Conservation (phyloP, 768 basidiomycete genomes). For the Hygrocybe coccinea region DNA sequence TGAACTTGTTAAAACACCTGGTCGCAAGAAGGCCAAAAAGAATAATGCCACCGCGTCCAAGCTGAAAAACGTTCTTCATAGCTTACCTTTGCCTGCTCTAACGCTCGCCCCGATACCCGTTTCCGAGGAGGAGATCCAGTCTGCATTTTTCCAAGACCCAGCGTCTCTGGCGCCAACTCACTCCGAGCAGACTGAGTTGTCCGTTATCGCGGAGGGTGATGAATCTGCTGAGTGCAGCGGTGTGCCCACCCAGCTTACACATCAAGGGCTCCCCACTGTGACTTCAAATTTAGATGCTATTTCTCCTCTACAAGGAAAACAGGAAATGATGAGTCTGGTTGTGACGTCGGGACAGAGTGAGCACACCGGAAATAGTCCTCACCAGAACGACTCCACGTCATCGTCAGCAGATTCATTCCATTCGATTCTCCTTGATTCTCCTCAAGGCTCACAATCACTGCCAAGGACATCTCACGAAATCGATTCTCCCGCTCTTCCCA, state of each 20-base stretch:
- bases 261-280: background rate
- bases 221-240: conserved; percentile 46
- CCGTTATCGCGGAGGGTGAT: conserved; percentile 70
- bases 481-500: too few relatives aligned
- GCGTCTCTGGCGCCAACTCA: background rate
- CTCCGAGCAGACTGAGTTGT: conserved; percentile 45
- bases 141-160: background rate
- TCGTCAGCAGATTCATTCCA: background rate
- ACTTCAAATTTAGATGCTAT: background rate
- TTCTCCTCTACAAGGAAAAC: too few relatives aligned
- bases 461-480: too few relatives aligned
- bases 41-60: conserved; percentile 42
- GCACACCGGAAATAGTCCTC: too few relatives aligned
- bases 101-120: too few relatives aligned
- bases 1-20: conserved; percentile 80
- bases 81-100: too few relatives aligned
- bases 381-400: conserved; percentile 2
- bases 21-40: conserved; percentile 60
- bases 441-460: background rate
- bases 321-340: too few relatives aligned
- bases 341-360: too few relatives aligned
- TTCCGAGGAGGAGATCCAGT: background rate
- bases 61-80: conserved; percentile 39
- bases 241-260: conserved; percentile 18
- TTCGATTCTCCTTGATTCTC: background rate